Percentiles rank a stretch among this genome's conserved stretches.
These are phyloP conservation scores for Lyophyllum semitale DNA, from an alignment of 768 basidiomycete species.

Conservation along the genomic window DNA sequence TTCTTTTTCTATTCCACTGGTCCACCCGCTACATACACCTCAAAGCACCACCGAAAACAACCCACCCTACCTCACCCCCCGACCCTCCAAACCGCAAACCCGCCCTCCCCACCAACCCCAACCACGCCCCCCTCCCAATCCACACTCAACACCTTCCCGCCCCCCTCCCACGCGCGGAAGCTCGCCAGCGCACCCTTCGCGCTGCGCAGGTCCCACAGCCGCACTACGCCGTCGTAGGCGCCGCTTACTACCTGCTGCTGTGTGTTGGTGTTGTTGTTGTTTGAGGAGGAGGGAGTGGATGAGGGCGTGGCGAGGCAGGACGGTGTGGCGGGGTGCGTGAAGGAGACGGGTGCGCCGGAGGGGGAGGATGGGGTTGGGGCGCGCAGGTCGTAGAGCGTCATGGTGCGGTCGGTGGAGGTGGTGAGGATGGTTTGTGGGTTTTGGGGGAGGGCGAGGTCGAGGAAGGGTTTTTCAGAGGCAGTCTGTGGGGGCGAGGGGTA, in stretches of 20 bases:
- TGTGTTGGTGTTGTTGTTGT: too few species aligned
- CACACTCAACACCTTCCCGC: conserved; percentile 57
- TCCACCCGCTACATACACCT: too few species aligned
- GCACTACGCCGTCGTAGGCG: conserved; percentile 75
- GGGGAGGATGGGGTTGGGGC: conserved; percentile 31
- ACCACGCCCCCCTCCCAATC: conserved; percentile 61
- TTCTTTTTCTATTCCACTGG: too few species aligned
- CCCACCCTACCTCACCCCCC: conserved; percentile 21
- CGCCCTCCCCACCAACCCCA: conserved; percentile 65
- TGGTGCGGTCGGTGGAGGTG: conserved; percentile 74
- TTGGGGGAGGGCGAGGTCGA: conserved; percentile 53
- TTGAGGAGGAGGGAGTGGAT: too few species aligned
- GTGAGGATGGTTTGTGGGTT: conserved; percentile 45
- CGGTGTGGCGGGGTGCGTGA: conserved; percentile 67
- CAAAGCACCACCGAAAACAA: not conserved
- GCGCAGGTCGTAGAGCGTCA: conserved; percentile 72
- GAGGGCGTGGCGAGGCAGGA: conserved; percentile 54
- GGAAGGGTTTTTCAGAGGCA: conserved; percentile 74
- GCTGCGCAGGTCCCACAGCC: conserved; percentile 80
- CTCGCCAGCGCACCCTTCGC: conserved; percentile 62
- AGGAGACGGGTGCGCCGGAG: conserved; percentile 37
- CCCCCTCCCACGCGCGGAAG: conserved; percentile 61
- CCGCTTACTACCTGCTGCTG: conserved; percentile 67
- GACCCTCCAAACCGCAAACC: conserved; percentile 64
- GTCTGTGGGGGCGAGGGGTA: conserved; percentile 52